A percentile compares a stretch with the other conserved stretches of the same genome.
Evolutionary conservation across 2,329 filamentous ascomycete species (phyloP).

Genomic region (Ophiostoma tasmaniense): DNA sequence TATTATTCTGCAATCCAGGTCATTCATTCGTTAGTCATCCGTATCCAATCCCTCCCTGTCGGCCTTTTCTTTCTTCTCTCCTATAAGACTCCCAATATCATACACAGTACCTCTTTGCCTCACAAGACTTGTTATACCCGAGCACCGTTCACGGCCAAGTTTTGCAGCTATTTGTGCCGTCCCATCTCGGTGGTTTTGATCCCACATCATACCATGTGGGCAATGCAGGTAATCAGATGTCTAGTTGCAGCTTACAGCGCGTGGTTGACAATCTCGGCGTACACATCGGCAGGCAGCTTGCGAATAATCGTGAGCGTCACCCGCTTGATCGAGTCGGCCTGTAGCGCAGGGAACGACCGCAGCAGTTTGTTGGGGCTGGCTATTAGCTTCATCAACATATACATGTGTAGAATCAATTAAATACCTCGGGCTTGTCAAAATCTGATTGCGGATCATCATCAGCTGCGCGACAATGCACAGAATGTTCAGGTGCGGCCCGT

Average conservation of each 20-base stretch:
- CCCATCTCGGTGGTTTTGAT: background rate
- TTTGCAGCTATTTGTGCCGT: background rate
- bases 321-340: constrained; percentile 75
- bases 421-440: constrained; percentile 77
- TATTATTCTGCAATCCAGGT: constrained; percentile 4
- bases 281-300: constrained; percentile 85
- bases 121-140: background rate
- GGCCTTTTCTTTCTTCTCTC: background rate
- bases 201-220: background rate
- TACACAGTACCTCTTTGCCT: background rate
- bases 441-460: constrained; percentile 74
- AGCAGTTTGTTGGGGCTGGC: constrained; percentile 81
- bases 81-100: background rate
- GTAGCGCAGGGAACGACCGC: constrained; percentile 75
- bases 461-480: constrained; percentile 94
- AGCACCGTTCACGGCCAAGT: background rate
- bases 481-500: constrained; percentile 89
- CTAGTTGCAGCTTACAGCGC: constrained; percentile 58
- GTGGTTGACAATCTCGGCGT: constrained; percentile 80
- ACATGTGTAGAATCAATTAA: background rate
- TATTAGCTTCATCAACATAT: background rate
- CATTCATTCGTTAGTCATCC: constrained; percentile 6
- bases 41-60: background rate
- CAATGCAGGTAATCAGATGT: too few relatives aligned
- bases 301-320: constrained; percentile 79